A percentile compares a stretch with the other conserved stretches of the same genome.
phyloP scores from a whole-genome alignment of 2,329 filamentous ascomycete species.

The Amphichorda felina region DNA sequence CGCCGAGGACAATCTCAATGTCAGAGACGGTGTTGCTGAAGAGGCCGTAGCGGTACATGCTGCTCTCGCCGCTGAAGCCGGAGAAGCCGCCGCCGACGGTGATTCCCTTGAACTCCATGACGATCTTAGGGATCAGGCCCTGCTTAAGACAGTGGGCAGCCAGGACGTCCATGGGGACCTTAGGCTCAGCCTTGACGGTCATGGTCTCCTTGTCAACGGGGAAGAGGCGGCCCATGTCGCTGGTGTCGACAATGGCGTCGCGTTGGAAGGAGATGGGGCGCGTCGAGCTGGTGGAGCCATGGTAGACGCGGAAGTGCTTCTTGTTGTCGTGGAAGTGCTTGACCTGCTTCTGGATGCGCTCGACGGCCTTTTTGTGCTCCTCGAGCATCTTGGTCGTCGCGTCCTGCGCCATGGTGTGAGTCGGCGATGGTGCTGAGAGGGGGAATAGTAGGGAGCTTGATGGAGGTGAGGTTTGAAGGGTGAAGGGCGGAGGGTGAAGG shows the following conservation, averaged over 20 bases:
- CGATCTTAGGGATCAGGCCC: slow-evolving; percentile 40
- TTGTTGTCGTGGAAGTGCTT: slow-evolving; percentile 14
- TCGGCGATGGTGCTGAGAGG: too few relatives aligned
- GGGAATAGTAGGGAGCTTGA: too few relatives aligned
- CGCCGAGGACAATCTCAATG: slow-evolving; percentile 42
- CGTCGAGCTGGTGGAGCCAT: slow-evolving; percentile 51
- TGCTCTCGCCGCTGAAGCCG: slow-evolving; percentile 43
- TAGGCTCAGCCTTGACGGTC: slow-evolving; percentile 43
- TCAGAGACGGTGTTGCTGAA: slow-evolving; percentile 39
- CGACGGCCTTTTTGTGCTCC: slow-evolving; percentile 13
- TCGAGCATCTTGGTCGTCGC: slow-evolving; percentile 10
- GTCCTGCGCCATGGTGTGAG: slow-evolving; percentile 3
- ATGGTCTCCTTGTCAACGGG: slow-evolving; percentile 31
- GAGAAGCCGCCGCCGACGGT: slow-evolving; percentile 46
- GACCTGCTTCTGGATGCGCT: slow-evolving; percentile 13
- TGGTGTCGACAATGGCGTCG: slow-evolving; percentile 39
- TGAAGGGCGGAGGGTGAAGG: too few relatives aligned
- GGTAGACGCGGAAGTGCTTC: slow-evolving; percentile 44
- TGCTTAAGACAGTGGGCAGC: slow-evolving; percentile 36
- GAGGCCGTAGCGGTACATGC: slow-evolving; percentile 43
- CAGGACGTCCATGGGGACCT: slow-evolving; percentile 45
- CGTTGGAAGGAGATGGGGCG: slow-evolving; percentile 26
- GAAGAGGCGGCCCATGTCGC: slow-evolving; percentile 38
- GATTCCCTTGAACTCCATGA: slow-evolving; percentile 49
- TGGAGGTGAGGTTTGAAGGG: too few relatives aligned